Base-by-base conservation (phyloP, 805 yeast species). In the Blastobotrys peoriensis region DNA sequence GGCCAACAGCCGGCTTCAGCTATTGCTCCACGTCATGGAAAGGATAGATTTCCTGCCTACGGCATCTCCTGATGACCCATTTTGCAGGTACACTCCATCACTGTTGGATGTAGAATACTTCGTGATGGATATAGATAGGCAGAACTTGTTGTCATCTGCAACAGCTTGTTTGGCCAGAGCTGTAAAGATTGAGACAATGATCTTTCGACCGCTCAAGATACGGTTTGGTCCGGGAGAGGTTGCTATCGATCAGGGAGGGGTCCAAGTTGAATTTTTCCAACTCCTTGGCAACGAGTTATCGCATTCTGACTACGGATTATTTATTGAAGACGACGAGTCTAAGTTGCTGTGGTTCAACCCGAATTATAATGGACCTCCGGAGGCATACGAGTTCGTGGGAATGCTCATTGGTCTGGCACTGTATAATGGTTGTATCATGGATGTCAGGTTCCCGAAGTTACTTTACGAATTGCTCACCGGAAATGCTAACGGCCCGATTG, bases 181-280 rank as follows among this genome's bases (percentile, higher is more conserved):
- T 15, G 17, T 56, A 18, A 28, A 21, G 16, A 27, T 45, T 17
- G 45, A 43, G 20, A 46, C 45, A 25, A 20, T 41, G 37, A 40
- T 56, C 10, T 20, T 27, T 13, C 47, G 52, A n/a, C 64, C 64
- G 4, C 46, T 61, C 5, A 48, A 54, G 30, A 56, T 60, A 4
- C 43, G 51, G n/a, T 49, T 53, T 40, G 50, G 52, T 4, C 36
- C 38, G 2, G 60, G 60, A 17, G 63, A 59, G 22, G 51, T 54
- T 18, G 64, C 61, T 25, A 50, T 53, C 6, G 65, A 60, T 28
- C 55, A 54, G 2, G 65, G 65, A 19, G 65, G 65, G 1, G 58
- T 60, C 5, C 61, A 59, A 35, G 45, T 48, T 15, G 65, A 60
- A 47, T 47, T 61, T 3, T 61, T 60, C 36, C 44, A 53, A 8